Percentiles rank a stretch among this genome's conserved stretches.
Conservation (phyloP, 2,329 filamentous ascomycete species). For the Pezicula rhizophila region DNA sequence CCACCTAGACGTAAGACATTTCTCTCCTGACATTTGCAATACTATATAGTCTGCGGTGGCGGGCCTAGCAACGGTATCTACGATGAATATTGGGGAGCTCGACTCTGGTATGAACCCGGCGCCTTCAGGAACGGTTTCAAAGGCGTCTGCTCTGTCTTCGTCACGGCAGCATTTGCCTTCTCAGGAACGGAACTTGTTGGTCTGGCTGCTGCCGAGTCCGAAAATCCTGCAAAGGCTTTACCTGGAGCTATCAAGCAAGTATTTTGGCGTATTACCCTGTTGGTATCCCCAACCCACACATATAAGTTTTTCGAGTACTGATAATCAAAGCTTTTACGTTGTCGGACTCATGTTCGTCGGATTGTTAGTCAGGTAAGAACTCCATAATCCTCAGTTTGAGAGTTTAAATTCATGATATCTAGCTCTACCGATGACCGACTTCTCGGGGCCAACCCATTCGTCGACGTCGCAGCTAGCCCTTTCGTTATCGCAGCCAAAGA, state of each 20-base stretch:
- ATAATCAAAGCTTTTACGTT: constrained; percentile 38
- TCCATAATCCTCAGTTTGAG: too few species aligned
- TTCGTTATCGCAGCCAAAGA: constrained; percentile 53
- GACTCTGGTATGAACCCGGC: constrained; percentile 40
- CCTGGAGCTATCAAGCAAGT: constrained; percentile 47
- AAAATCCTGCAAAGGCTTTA: constrained; percentile 41
- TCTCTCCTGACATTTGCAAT: too few species aligned
- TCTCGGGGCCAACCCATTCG: constrained; percentile 29
- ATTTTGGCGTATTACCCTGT: constrained; percentile 45
- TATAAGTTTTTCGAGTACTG: neutral
- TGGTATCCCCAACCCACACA: neutral
- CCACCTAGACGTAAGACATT: too few species aligned
- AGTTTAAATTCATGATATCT: too few species aligned
- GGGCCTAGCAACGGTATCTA: constrained; percentile 45
- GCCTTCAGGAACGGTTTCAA: constrained; percentile 43
- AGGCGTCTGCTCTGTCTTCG: constrained; percentile 45
- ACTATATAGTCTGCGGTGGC: constrained; percentile 43
- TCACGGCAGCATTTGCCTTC: constrained; percentile 45
- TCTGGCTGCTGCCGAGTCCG: constrained; percentile 45
- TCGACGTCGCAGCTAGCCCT: constrained; percentile 39
- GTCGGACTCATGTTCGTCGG: constrained; percentile 45
- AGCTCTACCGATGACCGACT: constrained; percentile 36
- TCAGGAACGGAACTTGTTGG: constrained; percentile 47
- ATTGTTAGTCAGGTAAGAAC: constrained; percentile 32
- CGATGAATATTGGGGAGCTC: constrained; percentile 41